Base-by-base conservation (phyloP, 2,329 filamentous ascomycete genomes). In the Hypoxylon sp. region DNA sequence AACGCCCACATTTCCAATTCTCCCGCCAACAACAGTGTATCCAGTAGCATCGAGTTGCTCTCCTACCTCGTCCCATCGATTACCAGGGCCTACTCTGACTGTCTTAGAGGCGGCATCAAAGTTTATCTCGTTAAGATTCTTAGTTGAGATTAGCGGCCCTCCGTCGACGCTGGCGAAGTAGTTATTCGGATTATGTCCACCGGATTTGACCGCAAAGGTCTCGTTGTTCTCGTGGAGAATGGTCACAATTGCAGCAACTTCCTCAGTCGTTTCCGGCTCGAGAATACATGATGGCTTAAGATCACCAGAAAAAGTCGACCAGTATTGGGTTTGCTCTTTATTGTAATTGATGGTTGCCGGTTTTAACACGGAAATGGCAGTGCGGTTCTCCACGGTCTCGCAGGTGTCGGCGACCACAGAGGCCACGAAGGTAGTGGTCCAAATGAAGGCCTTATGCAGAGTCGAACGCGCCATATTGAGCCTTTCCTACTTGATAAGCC, bases 111-210 rank as follows among this genome's bases (percentile, higher is more conserved):
- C 74, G 3, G 76, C 64, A 50, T 84, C 78, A 17, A 84, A 76
- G 0, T 76, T 73, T 10, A 86, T 75, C 58, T 81, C 74, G 52
- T 85, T 77, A 14, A 84, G 80, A 3, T 81, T 77, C 64, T 78
- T 79, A 10, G 86, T 80, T 14, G 85, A 85, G 67, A 90, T 83
- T 4, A 86, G 75, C 1, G 86, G 78, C 0, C 85, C 85, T 1
- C 78, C 82, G 13, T 82, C 75, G 51, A 85, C 83, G 70, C 83
- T 89, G 1, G 86, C 82, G 42, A 83, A 84, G 67, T 84, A 84
- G 17, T 84, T 80, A 72, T 88, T 87, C 3, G 86, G 84, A 63
- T 85, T 86, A 76, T 90, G 87, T 0, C 87, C 88, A 29, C 87
- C 87, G 6, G 84, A 85, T 71, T 87, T 86, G 71, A 87, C 77